Evolutionary conservation across 2,329 filamentous ascomycete species (phyloP).

Genomic region (Claviceps sp.): DNA sequence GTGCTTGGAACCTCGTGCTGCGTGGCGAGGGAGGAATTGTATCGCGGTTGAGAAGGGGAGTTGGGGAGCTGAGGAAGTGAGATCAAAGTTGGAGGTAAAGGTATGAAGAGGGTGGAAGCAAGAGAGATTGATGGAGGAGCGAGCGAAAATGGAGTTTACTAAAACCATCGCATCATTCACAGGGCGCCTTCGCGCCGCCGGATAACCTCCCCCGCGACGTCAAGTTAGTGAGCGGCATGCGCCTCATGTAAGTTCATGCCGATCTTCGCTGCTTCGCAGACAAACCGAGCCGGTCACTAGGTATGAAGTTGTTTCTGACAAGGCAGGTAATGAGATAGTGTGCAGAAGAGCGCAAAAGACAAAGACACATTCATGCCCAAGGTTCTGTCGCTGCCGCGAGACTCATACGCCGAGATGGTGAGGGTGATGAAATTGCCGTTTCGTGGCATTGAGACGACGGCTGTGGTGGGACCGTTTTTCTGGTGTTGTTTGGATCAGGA

Average conservation of each 20-base stretch:
- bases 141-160: neutral
- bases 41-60: no score
- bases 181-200: slow-evolving; percentile 41
- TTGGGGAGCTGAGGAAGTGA: no score
- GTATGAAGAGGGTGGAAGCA: no score
- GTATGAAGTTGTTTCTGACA: neutral
- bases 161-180: neutral
- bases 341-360: slow-evolving; percentile 42
- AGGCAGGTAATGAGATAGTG: slow-evolving; percentile 19
- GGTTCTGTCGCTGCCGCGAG: slow-evolving; percentile 38
- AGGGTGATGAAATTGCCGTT: slow-evolving; percentile 38
- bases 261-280: no score
- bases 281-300: no score
- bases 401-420: slow-evolving; percentile 43
- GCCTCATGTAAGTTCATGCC: slow-evolving; percentile 35
- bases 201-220: slow-evolving; percentile 27
- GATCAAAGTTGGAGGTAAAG: no score
- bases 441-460: slow-evolving; percentile 43
- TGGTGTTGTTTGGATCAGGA: slow-evolving; percentile 45
- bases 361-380: slow-evolving; percentile 44
- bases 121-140: no score
- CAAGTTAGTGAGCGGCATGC: slow-evolving; percentile 35
- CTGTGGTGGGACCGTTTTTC: slow-evolving; percentile 50
- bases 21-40: no score
- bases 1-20: neutral